Base-by-base conservation (phyloP, 2,329 filamentous ascomycete species). In the Exophiala alcalophila region DNA sequence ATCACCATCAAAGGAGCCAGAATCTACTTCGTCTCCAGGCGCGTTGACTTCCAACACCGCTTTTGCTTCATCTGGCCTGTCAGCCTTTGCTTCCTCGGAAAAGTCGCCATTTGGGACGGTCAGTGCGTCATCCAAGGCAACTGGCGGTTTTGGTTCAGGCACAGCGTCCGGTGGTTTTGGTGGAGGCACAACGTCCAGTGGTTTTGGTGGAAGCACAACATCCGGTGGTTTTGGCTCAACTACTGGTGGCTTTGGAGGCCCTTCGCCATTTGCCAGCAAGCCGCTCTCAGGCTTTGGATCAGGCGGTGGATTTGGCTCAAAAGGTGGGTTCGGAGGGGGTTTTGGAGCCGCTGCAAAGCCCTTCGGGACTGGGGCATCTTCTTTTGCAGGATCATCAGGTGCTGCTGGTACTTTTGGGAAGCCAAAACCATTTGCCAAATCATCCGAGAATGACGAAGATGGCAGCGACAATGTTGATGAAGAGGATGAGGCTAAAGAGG, bases 401-500 rank as follows among this genome's bases (percentile, higher is more conserved):
- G 66, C 67, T 24, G 55, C 67, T 35, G 58, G 64, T 12, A 67
- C 68, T 32, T 63, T 71, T 46, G 68, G 68, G 2, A 50, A 49
- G 25, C 57, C 52, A 40, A 58, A 79, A 63, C 77, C 86, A 0
- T 92, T 95, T 60, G 88, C 88, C 21, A 84, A 86, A 9, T 78
- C 86, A 1, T 81, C 81, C 18, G 69, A 72, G 3, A 71, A 72
- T 9, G 71, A 75, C 25, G 66, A 67, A 3, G 74, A 77, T 24
- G 72, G 72, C 5, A 71, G 59, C n/a, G 64, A 67, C 12, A 55
- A 61, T 5, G 67, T 67, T 3, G 71, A 70, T 41, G 67, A 69
- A 31, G 65, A 68, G 57, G 70, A 65, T 61, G 66, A 58, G 50
- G 62, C 61, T 40, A 80, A 88, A 56, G 81, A 83, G 62, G 76